Evolutionary conservation across 2,329 filamentous ascomycete genomes (phyloP), one percentile per base, ranked within the genome.

Genomic region (Daldinia sp.): DNA sequence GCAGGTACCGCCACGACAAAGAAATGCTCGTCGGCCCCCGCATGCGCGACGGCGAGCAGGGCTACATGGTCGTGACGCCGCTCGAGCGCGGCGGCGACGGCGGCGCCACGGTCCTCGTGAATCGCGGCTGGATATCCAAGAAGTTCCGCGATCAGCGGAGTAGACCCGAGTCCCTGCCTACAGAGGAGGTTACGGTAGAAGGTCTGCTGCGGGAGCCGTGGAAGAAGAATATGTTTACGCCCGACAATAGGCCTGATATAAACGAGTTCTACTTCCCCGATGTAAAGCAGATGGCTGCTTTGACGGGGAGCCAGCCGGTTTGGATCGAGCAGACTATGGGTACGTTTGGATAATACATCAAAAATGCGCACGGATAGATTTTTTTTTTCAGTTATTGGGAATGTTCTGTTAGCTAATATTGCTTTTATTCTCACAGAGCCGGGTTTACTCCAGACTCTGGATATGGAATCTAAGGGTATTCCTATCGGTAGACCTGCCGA

Each of bases 151-250:
- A 87, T 67, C 91, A 94, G 81, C 83, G 82, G 72, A 82, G 85
- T 63, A 83, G 93, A 53, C 82, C 93, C 26, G 87, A 89, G 26
- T 89, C 89, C 0, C 74, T 98, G 72, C 91, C 92, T 0, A 79
- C 77, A 55, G 93, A 89, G 0, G 88, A 92, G 75, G 90, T 98
- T 9, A 87, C 86, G 0, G 89, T 99, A 2, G 90, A 97, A 81
- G 96, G 96, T 0, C 76, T 99, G 78, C 79, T 99, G 78, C 83
- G 96, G 67, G 89, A 96, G 82, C 95, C 95, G 7, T 97, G 93
- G 88, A 96, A 97, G 87, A 97, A 95, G 86, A 99, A 99, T 79
- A 92, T 94, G 87, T 99, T 99, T 79, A 99, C 96, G 63, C 96
- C 96, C 0, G 90, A 92, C 0, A 99, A 99, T 75, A 85, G 89